Percentiles rank a stretch among this genome's conserved stretches.
Evolutionary conservation across 805 yeast species (phyloP).

Genomic region (Nakazawaea pomicola): DNA sequence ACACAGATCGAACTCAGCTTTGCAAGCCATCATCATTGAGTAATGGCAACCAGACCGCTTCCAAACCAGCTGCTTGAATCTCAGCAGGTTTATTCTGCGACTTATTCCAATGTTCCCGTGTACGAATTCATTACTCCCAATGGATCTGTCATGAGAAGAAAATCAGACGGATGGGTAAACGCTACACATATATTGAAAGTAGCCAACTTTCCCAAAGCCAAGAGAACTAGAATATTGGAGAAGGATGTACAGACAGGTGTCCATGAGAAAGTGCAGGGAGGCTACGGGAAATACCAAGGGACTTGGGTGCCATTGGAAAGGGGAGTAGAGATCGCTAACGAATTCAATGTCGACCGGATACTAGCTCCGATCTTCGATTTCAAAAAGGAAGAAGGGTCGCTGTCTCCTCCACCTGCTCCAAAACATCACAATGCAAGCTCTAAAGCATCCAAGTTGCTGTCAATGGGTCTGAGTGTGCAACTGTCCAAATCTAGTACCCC

Average conservation of each 20-base stretch:
- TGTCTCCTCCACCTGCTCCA: slow-evolving; percentile 56
- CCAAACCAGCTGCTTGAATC: slow-evolving; percentile 10
- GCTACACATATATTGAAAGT: slow-evolving; percentile 94
- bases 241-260: slow-evolving; percentile 84
- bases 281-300: slow-evolving; percentile 95
- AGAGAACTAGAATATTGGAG: slow-evolving; percentile 89
- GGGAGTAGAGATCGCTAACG: slow-evolving; percentile 63
- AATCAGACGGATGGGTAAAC: slow-evolving; percentile 79
- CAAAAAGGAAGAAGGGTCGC: slow-evolving; percentile 42
- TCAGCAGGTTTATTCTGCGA: slow-evolving; percentile 57
- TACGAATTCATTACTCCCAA: slow-evolving; percentile 68
- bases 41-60: slow-evolving; percentile 23
- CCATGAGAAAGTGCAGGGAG: slow-evolving; percentile 96
- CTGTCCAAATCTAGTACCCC: slow-evolving; percentile 15
- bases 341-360: slow-evolving; percentile 56
- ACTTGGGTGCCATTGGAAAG: slow-evolving; percentile 90
- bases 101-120: slow-evolving; percentile 78
- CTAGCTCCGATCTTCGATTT: slow-evolving; percentile 66
- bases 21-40: slow-evolving; percentile 16
- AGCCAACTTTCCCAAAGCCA: slow-evolving; percentile 92
- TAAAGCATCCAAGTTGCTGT: slow-evolving; percentile 28
- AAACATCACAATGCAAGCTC: slow-evolving; percentile 63
- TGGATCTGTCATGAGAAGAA: slow-evolving; percentile 75
- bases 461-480: slow-evolving; percentile 17
- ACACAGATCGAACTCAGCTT: background rate